A percentile compares a stretch with the other conserved stretches of the same genome.
Evolutionary conservation across 257 asterid genomes (phyloP).

Genomic region (Solanum pinnatisectum): DNA sequence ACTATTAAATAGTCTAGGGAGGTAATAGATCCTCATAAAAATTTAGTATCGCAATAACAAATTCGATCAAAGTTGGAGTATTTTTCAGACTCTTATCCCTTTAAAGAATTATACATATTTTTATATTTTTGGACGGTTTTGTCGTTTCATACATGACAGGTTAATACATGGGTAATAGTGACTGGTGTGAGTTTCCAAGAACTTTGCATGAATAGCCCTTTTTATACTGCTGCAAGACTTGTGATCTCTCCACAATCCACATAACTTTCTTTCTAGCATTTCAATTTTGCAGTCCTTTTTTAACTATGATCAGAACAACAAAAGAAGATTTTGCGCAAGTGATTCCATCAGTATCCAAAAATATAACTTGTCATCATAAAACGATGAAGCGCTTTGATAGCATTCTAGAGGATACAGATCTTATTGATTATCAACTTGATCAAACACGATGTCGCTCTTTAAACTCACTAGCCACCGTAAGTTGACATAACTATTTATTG

Average conservation of each 20-base stretch:
- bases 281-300: not conserved
- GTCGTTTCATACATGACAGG: not conserved
- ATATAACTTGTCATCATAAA: constrained; percentile 14
- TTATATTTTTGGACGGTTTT: not conserved
- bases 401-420: not conserved
- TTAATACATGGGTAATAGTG: not conserved
- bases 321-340: constrained; percentile 7
- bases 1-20: no score
- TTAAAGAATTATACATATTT: no score
- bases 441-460: constrained; percentile 8
- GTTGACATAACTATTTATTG: not conserved
- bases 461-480: constrained; percentile 12
- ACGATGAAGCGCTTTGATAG: constrained; percentile 42
- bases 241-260: not conserved
- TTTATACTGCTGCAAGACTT: not conserved
- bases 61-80: no score
- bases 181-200: constrained; percentile 4
- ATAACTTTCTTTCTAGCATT: not conserved
- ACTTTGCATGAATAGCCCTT: not conserved
- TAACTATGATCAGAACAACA: constrained; percentile 18
- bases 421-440: not conserved
- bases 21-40: no score
- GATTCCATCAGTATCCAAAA: constrained; percentile 37
- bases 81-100: no score
- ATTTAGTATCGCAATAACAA: no score